These are phyloP conservation scores for Brassica juncea DNA, from an alignment of 345 rosid species.

Conservation along the genomic window DNA sequence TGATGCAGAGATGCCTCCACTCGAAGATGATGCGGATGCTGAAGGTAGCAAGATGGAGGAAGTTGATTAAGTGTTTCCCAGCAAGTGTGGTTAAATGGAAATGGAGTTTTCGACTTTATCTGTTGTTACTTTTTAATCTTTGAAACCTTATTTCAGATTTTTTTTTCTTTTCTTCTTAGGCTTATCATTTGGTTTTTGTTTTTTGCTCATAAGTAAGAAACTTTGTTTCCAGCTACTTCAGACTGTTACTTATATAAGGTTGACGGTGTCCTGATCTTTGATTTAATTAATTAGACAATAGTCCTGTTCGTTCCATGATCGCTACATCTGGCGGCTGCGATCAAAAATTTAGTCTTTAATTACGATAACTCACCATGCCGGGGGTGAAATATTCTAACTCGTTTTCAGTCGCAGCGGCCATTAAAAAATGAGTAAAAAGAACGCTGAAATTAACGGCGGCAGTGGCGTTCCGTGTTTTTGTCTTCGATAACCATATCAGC, in stretches of 20 bases:
- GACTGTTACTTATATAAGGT: background rate
- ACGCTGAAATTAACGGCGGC: too few species aligned
- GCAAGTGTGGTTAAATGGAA: background rate
- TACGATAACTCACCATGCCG: too few species aligned
- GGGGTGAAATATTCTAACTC: too few species aligned
- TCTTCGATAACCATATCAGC: too few species aligned
- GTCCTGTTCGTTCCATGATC: too few species aligned
- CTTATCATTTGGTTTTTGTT: background rate
- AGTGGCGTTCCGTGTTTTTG: too few species aligned
- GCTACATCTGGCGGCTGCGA: too few species aligned
- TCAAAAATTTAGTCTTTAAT: too few species aligned
- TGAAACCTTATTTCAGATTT: background rate
- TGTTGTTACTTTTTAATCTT: background rate
- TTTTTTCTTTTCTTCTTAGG: too few species aligned
- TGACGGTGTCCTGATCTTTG: background rate
- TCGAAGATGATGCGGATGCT: background rate
- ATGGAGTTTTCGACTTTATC: background rate
- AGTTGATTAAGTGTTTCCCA: background rate
- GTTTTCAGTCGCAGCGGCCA: too few species aligned
- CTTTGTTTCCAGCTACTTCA: background rate
- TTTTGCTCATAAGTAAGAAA: background rate
- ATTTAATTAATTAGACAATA: too few species aligned
- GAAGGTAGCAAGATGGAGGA: background rate
- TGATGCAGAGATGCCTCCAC: background rate
- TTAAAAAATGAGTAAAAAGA: too few species aligned